phyloP scores from a whole-genome alignment of 2,329 filamentous ascomycete species.

The Paramyrothecium roridum region DNA sequence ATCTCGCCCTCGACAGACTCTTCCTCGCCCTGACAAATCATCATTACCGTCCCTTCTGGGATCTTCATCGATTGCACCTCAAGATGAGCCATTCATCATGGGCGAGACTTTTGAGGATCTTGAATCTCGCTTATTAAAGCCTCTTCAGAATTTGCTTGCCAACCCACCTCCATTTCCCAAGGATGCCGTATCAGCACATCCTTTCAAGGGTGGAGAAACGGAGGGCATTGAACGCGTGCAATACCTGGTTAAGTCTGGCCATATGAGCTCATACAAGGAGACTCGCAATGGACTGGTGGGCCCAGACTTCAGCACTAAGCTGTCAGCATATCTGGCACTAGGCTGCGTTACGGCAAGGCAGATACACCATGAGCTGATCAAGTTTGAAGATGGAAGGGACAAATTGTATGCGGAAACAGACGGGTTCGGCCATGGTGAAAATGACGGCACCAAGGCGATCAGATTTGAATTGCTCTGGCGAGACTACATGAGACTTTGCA shows the following conservation, averaged over 20 bases:
- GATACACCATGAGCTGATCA: conserved; percentile 63
- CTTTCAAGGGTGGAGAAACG: conserved; percentile 66
- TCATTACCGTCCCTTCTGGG: conserved; percentile 57
- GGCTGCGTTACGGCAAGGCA: conserved; percentile 72
- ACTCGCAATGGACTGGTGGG: conserved; percentile 72
- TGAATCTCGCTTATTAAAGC: conserved; percentile 52
- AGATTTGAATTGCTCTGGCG: conserved; percentile 75
- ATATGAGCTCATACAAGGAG: conserved; percentile 63
- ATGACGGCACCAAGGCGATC: conserved; percentile 65
- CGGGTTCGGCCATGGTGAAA: conserved; percentile 69
- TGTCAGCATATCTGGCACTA: conserved; percentile 70
- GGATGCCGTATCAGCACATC: conserved; percentile 56
- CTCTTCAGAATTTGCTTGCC: conserved; percentile 49
- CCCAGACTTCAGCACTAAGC: conserved; percentile 69
- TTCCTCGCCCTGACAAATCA: conserved; percentile 48
- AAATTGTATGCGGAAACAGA: conserved; percentile 31
- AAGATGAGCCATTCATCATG: conserved; percentile 61
- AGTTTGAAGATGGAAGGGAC: conserved; percentile 64
- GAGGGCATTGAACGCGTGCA: conserved; percentile 55
- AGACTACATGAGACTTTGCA: conserved; percentile 78
- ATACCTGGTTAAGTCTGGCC: conserved; percentile 58
- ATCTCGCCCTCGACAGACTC: conserved; percentile 54
- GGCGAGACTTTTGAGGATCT: conserved; percentile 53
- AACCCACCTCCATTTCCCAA: conserved; percentile 51
- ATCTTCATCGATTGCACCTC: conserved; percentile 46